Conservation (phyloP, 2,329 filamentous ascomycete genomes). For the Herpotrichia juniperi region DNA sequence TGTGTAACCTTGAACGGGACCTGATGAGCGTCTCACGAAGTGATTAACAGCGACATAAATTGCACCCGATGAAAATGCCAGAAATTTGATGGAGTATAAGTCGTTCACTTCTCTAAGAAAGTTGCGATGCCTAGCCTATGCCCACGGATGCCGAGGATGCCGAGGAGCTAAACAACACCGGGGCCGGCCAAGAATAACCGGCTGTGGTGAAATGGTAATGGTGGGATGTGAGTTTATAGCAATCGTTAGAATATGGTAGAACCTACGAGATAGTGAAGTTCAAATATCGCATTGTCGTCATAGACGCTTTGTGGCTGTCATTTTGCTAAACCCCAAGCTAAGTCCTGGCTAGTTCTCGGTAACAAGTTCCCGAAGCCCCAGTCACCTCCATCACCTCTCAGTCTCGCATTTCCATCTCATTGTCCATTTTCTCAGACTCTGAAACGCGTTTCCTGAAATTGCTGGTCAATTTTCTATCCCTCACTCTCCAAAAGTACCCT, state of each 20-base stretch:
- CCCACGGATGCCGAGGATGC: background rate
- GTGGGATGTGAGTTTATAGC: too few relatives aligned
- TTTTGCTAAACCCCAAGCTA: too few relatives aligned
- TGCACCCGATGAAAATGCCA: background rate
- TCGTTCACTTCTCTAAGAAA: background rate
- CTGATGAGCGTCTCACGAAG: background rate
- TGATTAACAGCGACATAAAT: background rate
- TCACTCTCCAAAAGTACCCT: conserved; percentile 3
- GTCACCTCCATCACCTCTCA: background rate
- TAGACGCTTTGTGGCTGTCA: too few relatives aligned
- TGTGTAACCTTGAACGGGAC: background rate
- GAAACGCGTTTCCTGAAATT: background rate
- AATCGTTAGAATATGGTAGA: too few relatives aligned
- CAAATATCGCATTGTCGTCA: background rate
- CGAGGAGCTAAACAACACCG: background rate
- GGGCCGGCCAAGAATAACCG: background rate
- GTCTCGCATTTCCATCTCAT: background rate
- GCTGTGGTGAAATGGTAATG: background rate
- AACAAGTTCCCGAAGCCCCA: background rate
- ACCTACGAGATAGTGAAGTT: background rate
- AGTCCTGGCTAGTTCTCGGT: background rate
- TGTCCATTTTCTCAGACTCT: background rate
- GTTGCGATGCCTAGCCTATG: background rate
- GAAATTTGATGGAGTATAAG: background rate
- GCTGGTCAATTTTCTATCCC: conserved; percentile 1